phyloP scores from a whole-genome alignment of 2,329 filamentous ascomycete species.

The Claviceps capensis region DNA sequence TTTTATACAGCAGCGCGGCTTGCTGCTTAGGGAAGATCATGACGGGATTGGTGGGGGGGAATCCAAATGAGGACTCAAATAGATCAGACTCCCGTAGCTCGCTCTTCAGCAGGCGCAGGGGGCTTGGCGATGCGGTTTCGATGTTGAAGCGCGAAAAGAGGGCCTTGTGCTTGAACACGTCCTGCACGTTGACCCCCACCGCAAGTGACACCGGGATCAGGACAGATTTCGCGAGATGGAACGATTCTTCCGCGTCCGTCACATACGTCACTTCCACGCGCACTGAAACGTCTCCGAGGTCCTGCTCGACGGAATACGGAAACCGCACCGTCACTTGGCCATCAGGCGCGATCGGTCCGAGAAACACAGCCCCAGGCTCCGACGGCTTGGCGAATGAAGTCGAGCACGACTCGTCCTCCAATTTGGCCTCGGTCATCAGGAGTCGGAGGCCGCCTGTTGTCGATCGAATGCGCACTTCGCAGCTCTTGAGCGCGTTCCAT shows the following conservation, averaged over 20 bases:
- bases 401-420: slow-evolving; percentile 26
- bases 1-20: slow-evolving; percentile 66
- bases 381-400: slow-evolving; percentile 34
- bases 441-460: slow-evolving; percentile 53
- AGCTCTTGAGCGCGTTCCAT: slow-evolving; percentile 52
- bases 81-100: slow-evolving; percentile 56
- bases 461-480: slow-evolving; percentile 47
- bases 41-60: slow-evolving; percentile 36
- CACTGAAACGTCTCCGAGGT: slow-evolving; percentile 55
- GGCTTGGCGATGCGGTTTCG: slow-evolving; percentile 62
- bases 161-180: slow-evolving; percentile 73
- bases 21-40: slow-evolving; percentile 71
- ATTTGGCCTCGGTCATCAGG: slow-evolving; percentile 43
- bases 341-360: slow-evolving; percentile 31
- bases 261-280: slow-evolving; percentile 65
- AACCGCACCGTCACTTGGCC: slow-evolving; percentile 46
- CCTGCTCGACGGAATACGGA: slow-evolving; percentile 75
- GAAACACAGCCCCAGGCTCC: slow-evolving; percentile 39
- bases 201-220: slow-evolving; percentile 62
- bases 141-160: slow-evolving; percentile 88
- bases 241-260: slow-evolving; percentile 44
- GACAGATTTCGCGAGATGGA: slow-evolving; percentile 31
- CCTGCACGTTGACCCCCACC: slow-evolving; percentile 90
- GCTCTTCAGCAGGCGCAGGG: slow-evolving; percentile 60
- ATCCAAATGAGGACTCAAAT: slow-evolving; percentile 50